phyloP scores from a whole-genome alignment of 2,329 filamentous ascomycete species.

The Botrytis squamosa region DNA sequence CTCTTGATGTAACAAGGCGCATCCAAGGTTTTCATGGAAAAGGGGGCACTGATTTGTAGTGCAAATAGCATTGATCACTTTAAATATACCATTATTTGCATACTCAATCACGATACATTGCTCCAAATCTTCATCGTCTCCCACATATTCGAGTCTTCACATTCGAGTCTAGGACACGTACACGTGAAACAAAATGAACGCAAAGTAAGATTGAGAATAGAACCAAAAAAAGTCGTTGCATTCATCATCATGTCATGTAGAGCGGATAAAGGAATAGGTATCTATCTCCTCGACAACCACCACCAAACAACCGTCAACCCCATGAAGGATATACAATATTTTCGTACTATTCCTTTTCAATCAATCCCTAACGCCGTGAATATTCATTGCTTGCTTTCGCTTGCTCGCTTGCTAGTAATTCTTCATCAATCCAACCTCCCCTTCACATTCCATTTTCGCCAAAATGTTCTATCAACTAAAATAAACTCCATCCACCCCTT shows the following conservation, averaged over 20 bases:
- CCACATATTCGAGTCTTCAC: background rate
- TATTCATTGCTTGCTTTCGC: background rate
- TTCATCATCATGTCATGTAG: slow-evolving; percentile 16
- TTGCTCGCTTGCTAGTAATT: slow-evolving; percentile 3
- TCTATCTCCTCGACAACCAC: background rate
- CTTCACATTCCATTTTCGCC: background rate
- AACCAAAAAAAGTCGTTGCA: slow-evolving; percentile 12
- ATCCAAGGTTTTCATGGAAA: background rate
- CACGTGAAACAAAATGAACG: no score
- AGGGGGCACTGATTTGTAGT: no score
- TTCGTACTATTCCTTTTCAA: slow-evolving; percentile 16
- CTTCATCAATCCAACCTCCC: slow-evolving; percentile 3
- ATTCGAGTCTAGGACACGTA: background rate
- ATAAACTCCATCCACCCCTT: slow-evolving; percentile 20
- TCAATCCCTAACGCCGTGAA: slow-evolving; percentile 4
- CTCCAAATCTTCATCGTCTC: background rate
- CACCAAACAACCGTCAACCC: background rate
- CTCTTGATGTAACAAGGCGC: background rate
- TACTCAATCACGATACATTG: background rate
- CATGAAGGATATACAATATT: slow-evolving; percentile 5
- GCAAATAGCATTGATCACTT: background rate
- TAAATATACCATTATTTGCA: background rate
- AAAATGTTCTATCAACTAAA: slow-evolving; percentile 4
- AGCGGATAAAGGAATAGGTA: slow-evolving; percentile 2
- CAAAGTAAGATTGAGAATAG: background rate